These are phyloP conservation scores for Solanum medicagineum DNA, from an alignment of 257 asterid species.

Conservation along the genomic window DNA sequence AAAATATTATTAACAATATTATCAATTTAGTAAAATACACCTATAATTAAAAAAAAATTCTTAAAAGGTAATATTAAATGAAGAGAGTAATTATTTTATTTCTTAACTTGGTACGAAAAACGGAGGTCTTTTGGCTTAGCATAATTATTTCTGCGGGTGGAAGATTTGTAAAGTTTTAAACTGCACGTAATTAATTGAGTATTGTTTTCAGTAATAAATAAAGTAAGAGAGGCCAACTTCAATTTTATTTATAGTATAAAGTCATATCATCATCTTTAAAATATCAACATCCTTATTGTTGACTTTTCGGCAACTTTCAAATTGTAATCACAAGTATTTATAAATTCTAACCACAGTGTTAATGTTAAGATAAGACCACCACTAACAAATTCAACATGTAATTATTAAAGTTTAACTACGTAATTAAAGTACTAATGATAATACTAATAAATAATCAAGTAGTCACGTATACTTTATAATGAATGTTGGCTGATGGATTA, in stretches of 20 bases:
- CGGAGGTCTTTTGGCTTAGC: background rate
- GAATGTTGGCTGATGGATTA: too few relatives aligned
- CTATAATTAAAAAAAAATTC: background rate
- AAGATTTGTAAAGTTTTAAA: background rate
- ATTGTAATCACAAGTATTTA: background rate
- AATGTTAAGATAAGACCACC: background rate
- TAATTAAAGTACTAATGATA: background rate
- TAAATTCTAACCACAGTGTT: background rate
- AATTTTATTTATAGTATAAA: background rate
- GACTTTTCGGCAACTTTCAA: background rate
- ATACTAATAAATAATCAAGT: background rate
- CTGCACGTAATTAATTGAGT: background rate
- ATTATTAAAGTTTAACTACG: background rate
- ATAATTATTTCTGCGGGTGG: background rate
- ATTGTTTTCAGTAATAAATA: background rate
- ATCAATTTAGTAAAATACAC: background rate
- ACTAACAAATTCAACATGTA: background rate
- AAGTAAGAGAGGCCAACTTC: background rate
- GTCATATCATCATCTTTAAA: background rate
- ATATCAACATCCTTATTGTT: background rate
- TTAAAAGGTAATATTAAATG: background rate
- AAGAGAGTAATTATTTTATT: background rate
- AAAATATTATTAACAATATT: background rate
- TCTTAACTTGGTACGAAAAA: background rate
- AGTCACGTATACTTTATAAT: background rate